A percentile compares a stretch with the other conserved stretches of the same genome.
Evolutionary conservation across 805 yeast genomes (phyloP).

Genomic region (Pichia eremophila): DNA sequence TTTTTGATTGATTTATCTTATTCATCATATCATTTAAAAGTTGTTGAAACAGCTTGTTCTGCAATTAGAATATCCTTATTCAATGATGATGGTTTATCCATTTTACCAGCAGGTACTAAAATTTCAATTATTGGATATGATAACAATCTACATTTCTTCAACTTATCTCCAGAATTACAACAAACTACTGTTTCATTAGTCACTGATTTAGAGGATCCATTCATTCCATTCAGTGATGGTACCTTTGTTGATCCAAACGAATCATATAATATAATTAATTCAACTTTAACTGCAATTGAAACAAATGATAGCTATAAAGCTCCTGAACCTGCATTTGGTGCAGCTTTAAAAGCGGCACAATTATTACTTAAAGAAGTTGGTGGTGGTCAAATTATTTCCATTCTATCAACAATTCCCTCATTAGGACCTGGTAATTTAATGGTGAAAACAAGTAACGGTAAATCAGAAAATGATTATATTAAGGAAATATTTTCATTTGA

Average conservation of each 20-base stretch:
- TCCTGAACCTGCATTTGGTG: slow-evolving; percentile 67
- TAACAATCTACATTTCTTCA: slow-evolving; percentile 60
- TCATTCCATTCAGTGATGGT: slow-evolving; percentile 72
- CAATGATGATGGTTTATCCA: slow-evolving; percentile 28
- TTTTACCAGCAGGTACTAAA: slow-evolving; percentile 35
- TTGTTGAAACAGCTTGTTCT: slow-evolving; percentile 10
- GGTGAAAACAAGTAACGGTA: slow-evolving; percentile 29
- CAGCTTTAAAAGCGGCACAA: slow-evolving; percentile 64
- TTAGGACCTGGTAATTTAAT: slow-evolving; percentile 69
- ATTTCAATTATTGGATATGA: slow-evolving; percentile 74
- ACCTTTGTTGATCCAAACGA: slow-evolving; percentile 73
- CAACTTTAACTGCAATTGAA: slow-evolving; percentile 55
- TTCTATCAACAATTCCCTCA: slow-evolving; percentile 63
- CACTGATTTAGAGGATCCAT: slow-evolving; percentile 66
- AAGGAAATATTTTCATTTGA: slow-evolving; percentile 48
- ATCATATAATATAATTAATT: slow-evolving; percentile 53
- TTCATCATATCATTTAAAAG: slow-evolving; percentile 59
- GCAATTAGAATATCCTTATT: slow-evolving; percentile 42
- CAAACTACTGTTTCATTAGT: slow-evolving; percentile 52
- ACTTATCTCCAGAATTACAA: slow-evolving; percentile 47
- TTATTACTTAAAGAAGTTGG: slow-evolving; percentile 54
- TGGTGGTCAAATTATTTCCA: slow-evolving; percentile 74
- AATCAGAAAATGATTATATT: slow-evolving; percentile 31
- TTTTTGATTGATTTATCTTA: slow-evolving; percentile 60
- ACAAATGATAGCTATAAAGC: slow-evolving; percentile 30